A percentile compares a stretch with the other conserved stretches of the same genome.
These are phyloP conservation scores for Verticillium albo-atrum DNA, from an alignment of 2,329 filamentous ascomycete genomes.

Conservation along the genomic window DNA sequence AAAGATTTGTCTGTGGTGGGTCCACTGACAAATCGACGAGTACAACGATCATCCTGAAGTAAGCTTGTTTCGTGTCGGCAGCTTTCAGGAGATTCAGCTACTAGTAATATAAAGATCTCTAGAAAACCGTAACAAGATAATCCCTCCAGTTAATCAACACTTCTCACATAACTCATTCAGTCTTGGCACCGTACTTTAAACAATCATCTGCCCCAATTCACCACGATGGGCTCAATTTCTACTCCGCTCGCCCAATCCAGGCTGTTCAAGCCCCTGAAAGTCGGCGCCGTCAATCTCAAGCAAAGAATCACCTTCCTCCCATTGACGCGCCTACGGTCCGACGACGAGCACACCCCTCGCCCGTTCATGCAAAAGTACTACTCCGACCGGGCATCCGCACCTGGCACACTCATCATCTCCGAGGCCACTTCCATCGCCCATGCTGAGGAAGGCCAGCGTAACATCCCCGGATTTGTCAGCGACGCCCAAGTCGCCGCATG, in stretches of 20 bases:
- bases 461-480: slow-evolving; percentile 39
- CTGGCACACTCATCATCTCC: slow-evolving; percentile 33
- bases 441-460: slow-evolving; percentile 11
- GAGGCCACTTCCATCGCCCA: slow-evolving; percentile 21
- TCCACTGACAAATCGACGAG: too few relatives aligned
- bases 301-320: slow-evolving; percentile 7
- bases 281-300: slow-evolving; percentile 4
- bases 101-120: too few relatives aligned
- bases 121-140: too few relatives aligned
- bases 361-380: slow-evolving; percentile 21
- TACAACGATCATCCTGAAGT: too few relatives aligned
- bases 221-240: slow-evolving; percentile 2
- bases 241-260: not conserved
- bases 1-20: too few relatives aligned
- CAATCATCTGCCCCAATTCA: too few relatives aligned
- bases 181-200: too few relatives aligned
- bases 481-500: slow-evolving; percentile 17
- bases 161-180: too few relatives aligned
- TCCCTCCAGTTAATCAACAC: too few relatives aligned
- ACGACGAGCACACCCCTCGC: slow-evolving; percentile 4
- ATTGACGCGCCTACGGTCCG: slow-evolving; percentile 7
- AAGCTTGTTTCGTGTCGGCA: too few relatives aligned
- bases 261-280: slow-evolving; percentile 5
- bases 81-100: too few relatives aligned
- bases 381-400: slow-evolving; percentile 30